phyloP scores from a whole-genome alignment of 768 basidiomycete species.

The Tylopilus vinaceipallidus region DNA sequence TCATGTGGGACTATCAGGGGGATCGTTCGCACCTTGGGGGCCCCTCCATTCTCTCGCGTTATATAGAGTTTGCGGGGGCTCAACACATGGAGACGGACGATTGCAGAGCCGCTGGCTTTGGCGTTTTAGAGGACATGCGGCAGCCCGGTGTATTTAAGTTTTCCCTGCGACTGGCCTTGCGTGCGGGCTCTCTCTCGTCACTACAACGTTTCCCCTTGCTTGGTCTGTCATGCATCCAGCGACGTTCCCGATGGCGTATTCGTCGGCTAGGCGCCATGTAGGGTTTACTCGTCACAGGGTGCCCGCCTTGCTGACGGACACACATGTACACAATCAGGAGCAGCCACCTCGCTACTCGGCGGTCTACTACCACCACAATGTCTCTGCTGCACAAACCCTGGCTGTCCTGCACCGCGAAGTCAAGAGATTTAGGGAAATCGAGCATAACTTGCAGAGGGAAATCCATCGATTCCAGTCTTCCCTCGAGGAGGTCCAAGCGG shows the following conservation, averaged over 20 bases:
- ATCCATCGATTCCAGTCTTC: conserved; percentile 13
- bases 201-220: conserved; percentile 9
- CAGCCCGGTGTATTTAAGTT: conserved; percentile 23
- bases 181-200: conserved; percentile 15
- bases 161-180: conserved; percentile 4
- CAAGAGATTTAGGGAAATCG: conserved; percentile 13
- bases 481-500: conserved; percentile 17
- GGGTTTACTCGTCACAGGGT: conserved; percentile 1
- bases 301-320: conserved; percentile 7
- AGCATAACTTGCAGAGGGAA: conserved; percentile 14
- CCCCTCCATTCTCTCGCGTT: conserved; percentile 3
- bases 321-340: conserved; percentile 12
- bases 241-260: conserved; percentile 8
- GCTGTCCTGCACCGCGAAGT: conserved; percentile 21
- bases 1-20: conserved; percentile 16
- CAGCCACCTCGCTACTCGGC: conserved; percentile 10
- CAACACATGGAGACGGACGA: conserved; percentile 13
- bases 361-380: conserved; percentile 16
- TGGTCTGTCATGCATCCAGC: conserved; percentile 18
- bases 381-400: conserved; percentile 18
- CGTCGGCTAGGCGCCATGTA: conserved; percentile 24
- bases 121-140: conserved; percentile 18
- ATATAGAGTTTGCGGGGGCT: conserved; percentile 21
- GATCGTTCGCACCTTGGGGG: conserved; percentile 7
- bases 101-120: conserved; percentile 21